A percentile compares a stretch with the other conserved stretches of the same genome.
phyloP scores from a whole-genome alignment of 176 grass and related monocot species.

The Phragmites australis region DNA sequence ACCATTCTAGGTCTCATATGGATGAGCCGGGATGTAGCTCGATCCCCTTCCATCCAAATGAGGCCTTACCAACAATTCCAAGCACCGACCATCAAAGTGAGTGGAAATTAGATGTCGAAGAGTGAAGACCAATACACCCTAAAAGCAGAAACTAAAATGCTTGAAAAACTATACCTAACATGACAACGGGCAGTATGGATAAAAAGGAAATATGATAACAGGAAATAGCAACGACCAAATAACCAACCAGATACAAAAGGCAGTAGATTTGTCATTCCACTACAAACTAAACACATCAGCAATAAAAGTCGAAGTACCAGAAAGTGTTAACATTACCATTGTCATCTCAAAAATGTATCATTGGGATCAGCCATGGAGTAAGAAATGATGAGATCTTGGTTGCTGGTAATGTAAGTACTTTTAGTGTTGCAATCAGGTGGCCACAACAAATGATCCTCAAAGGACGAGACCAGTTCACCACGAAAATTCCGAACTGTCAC shows the following conservation, averaged over 20 bases:
- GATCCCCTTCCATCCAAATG: too few relatives aligned
- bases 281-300: not conserved
- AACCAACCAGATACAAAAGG: too few relatives aligned
- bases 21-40: too few relatives aligned
- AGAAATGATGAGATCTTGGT: conserved; percentile 69
- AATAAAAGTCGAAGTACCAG: not conserved
- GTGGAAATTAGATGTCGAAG: too few relatives aligned
- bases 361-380: conserved; percentile 66
- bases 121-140: not conserved
- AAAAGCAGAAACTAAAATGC: too few relatives aligned
- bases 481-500: conserved; percentile 70
- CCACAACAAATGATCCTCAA: conserved; percentile 74
- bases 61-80: too few relatives aligned
- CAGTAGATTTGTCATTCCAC: too few relatives aligned
- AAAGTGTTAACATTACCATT: conserved; percentile 39
- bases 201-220: not conserved
- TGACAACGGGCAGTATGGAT: too few relatives aligned
- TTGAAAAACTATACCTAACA: too few relatives aligned
- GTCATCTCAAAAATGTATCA: conserved; percentile 21
- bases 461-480: conserved; percentile 70
- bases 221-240: conserved; percentile 14
- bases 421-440: conserved; percentile 72
- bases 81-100: too few relatives aligned
- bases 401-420: conserved; percentile 71
- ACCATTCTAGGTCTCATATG: too few relatives aligned